A percentile compares a stretch with the other conserved stretches of the same genome.
Conservation (phyloP, 352 stramenopile species). For the Phytopythium oedochilum region DNA sequence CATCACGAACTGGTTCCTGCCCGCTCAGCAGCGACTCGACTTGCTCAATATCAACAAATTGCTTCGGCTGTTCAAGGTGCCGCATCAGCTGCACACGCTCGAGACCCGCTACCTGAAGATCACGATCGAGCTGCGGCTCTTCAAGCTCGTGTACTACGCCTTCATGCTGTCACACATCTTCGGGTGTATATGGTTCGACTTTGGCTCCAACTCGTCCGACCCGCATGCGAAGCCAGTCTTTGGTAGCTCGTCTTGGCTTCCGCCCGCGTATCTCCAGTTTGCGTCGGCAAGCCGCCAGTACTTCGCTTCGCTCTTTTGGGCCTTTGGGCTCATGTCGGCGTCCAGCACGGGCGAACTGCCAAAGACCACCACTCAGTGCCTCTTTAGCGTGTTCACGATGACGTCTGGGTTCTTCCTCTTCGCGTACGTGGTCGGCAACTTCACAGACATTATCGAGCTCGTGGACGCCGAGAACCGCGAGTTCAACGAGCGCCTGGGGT, state of each 20-base stretch:
- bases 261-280: slow-evolving; percentile 12
- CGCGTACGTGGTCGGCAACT: slow-evolving; percentile 39
- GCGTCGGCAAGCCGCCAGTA: slow-evolving; percentile 21
- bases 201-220: slow-evolving; percentile 30
- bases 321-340: slow-evolving; percentile 36
- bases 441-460: slow-evolving; percentile 38
- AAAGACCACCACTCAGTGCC: slow-evolving; percentile 18
- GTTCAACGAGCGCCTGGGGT: slow-evolving; percentile 43
- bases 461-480: slow-evolving; percentile 40
- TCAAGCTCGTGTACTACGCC: slow-evolving; percentile 56
- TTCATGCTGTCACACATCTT: slow-evolving; percentile 47
- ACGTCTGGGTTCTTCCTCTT: slow-evolving; percentile 32
- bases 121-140: slow-evolving; percentile 35
- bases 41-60: slow-evolving; percentile 53
- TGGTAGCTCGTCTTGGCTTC: slow-evolving; percentile 27
- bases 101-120: slow-evolving; percentile 41
- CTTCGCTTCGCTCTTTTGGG: slow-evolving; percentile 29
- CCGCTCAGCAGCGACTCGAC: slow-evolving; percentile 18
- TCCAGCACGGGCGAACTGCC: slow-evolving; percentile 30
- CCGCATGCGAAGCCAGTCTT: slow-evolving; percentile 10
- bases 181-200: slow-evolving; percentile 52
- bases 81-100: slow-evolving; percentile 28
- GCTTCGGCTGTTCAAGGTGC: slow-evolving; percentile 39
- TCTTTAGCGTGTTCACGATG: slow-evolving; percentile 36
- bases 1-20: slow-evolving; percentile 27